phyloP scores from a whole-genome alignment of 805 yeast species.

The Scheffersomyces coipomensis region DNA sequence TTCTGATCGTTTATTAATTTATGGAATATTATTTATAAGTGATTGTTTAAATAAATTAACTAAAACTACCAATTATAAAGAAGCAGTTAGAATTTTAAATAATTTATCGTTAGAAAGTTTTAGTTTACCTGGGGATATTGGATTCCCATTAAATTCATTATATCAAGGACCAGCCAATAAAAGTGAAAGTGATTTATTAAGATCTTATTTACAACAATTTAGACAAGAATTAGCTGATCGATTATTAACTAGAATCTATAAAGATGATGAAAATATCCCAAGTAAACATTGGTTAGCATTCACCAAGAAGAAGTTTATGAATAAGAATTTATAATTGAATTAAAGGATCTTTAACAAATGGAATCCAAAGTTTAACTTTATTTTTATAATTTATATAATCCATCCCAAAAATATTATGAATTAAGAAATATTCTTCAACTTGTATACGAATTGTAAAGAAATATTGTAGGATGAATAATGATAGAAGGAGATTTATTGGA shows the following conservation, averaged over 20 bases:
- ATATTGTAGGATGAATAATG: constrained; percentile 14
- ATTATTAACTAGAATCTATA: constrained; percentile 70
- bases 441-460: constrained; percentile 30
- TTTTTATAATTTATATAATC: constrained; percentile 23
- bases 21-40: constrained; percentile 87
- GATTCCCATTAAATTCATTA: constrained; percentile 86
- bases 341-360: constrained; percentile 15
- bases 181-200: constrained; percentile 73
- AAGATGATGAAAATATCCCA: constrained; percentile 53
- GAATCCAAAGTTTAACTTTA: constrained; percentile 25
- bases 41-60: constrained; percentile 73
- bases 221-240: constrained; percentile 91
- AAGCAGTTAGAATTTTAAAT: constrained; percentile 68
- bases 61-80: constrained; percentile 47
- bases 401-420: constrained; percentile 22
- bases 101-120: constrained; percentile 86
- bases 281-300: constrained; percentile 96
- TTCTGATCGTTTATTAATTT: constrained; percentile 87
- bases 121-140: constrained; percentile 91
- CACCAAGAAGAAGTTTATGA: constrained; percentile 94
- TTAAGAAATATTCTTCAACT: constrained; percentile 34
- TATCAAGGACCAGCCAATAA: constrained; percentile 72
- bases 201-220: constrained; percentile 83
- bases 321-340: constrained; percentile 60
- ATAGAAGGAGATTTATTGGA: constrained; percentile 12